Percentiles rank a stretch among this genome's conserved stretches.
phyloP scores from a whole-genome alignment of 2,329 filamentous ascomycete species.

The Clonostachys rhizophaga region DNA sequence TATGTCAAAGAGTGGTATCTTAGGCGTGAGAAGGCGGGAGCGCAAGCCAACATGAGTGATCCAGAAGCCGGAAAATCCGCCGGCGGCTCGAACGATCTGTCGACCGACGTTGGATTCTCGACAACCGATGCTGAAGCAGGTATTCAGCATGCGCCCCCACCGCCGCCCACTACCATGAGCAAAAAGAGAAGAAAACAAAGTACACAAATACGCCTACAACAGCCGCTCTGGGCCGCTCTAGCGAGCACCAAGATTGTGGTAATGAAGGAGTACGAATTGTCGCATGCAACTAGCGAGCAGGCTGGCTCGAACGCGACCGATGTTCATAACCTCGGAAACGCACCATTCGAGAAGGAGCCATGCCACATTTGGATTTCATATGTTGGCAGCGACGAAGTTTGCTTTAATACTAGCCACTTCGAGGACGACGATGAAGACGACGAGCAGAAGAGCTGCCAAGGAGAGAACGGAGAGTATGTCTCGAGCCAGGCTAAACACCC shows the following conservation, averaged over 20 bases:
- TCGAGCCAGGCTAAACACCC: conserved; percentile 23
- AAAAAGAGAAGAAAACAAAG: conserved; percentile 91
- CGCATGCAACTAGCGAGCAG: conserved; percentile 68
- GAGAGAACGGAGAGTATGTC: conserved; percentile 14
- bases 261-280: conserved; percentile 85
- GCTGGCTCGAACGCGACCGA: conserved; percentile 71
- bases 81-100: conserved; percentile 16
- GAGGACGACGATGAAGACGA: conserved; percentile 30
- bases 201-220: conserved; percentile 82
- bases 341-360: conserved; percentile 65
- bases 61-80: conserved; percentile 56
- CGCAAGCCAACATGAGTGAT: conserved; percentile 44
- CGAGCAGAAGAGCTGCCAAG: conserved; percentile 4
- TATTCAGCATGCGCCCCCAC: conserved; percentile 20
- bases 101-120: conserved; percentile 33
- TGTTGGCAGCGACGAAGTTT: conserved; percentile 72
- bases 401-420: conserved; percentile 69
- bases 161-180: conserved; percentile 42
- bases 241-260: conserved; percentile 96
- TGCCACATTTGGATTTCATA: conserved; percentile 79
- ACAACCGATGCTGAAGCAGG: conserved; percentile 46
- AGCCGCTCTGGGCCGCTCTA: conserved; percentile 90
- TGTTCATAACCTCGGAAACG: conserved; percentile 72
- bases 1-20: conserved; percentile 68
- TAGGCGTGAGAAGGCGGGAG: conserved; percentile 51